phyloP scores from a whole-genome alignment of 163 green algal genomes.

The Chlorella variabilis region DNA sequence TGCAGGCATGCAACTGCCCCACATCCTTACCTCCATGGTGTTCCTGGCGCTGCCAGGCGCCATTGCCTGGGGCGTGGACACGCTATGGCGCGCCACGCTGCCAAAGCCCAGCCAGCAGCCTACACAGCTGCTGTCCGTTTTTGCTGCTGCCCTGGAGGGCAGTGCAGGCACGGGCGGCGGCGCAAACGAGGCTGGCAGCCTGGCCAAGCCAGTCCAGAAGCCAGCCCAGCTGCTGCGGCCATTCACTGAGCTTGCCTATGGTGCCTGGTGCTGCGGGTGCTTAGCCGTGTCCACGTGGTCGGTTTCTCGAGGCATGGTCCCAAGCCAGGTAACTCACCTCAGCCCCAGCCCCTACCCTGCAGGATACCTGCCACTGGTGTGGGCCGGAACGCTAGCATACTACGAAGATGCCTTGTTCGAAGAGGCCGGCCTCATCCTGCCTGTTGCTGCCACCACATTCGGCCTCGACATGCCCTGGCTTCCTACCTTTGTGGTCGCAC shows the following conservation, averaged over 20 bases:
- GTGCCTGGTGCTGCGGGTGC: neutral
- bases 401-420: constrained; percentile 53
- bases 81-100: constrained; percentile 27
- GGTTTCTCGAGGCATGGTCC: neutral
- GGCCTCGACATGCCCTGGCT: constrained; percentile 44
- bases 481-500: constrained; percentile 29
- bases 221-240: constrained; percentile 9
- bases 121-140: neutral
- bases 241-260: constrained; percentile 69
- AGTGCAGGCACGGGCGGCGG: neutral
- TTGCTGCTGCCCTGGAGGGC: neutral
- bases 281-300: neutral
- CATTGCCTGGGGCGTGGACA: constrained; percentile 55
- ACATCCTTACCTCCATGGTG: constrained; percentile 58
- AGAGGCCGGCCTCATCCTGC: constrained; percentile 65
- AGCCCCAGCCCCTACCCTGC: neutral
- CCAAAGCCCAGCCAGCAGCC: neutral
- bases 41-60: constrained; percentile 63
- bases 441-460: constrained; percentile 54
- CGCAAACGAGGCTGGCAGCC: neutral
- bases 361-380: constrained; percentile 72
- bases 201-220: neutral
- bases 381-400: constrained; percentile 60
- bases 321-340: neutral
- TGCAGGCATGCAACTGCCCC: constrained; percentile 24